phyloP scores from a whole-genome alignment of 345 rosid species.

The Crucihimalaya himalaica region DNA sequence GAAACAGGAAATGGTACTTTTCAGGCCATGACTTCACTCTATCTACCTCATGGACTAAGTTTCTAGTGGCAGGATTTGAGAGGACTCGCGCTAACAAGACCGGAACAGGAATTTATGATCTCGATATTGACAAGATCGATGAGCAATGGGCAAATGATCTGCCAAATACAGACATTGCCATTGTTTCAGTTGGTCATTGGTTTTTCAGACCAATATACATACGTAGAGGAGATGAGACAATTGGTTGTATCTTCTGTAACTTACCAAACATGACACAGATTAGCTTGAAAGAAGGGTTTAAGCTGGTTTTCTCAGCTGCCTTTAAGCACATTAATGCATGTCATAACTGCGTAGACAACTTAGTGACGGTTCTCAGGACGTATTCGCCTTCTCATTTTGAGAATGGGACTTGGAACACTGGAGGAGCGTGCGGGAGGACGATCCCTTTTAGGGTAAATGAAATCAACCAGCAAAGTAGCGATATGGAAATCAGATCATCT shows the following conservation, averaged over 20 bases:
- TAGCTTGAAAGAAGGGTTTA: conserved; percentile 42
- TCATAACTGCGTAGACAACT: conserved; percentile 36
- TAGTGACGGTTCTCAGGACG: conserved; percentile 58
- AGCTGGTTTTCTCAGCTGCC: conserved; percentile 51
- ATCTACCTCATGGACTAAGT: conserved; percentile 58
- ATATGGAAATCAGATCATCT: conserved; percentile 47
- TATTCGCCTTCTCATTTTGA: conserved; percentile 77
- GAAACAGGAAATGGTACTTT: conserved; percentile 62
- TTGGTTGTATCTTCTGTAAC: conserved; percentile 66
- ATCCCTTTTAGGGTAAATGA: conserved; percentile 39
- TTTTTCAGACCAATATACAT: conserved; percentile 63
- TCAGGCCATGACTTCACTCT: conserved; percentile 61
- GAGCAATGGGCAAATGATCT: conserved; percentile 46
- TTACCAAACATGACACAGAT: conserved; percentile 45
- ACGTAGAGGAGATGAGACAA: conserved; percentile 35
- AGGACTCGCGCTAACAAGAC: conserved; percentile 47
- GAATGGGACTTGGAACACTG: conserved; percentile 70
- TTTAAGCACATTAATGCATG: conserved; percentile 50
- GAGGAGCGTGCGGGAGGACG: conserved; percentile 60
- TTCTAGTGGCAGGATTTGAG: conserved; percentile 54
- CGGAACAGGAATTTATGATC: conserved; percentile 42
- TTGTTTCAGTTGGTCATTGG: conserved; percentile 73
- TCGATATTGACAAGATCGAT: conserved; percentile 53
- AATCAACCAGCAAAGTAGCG: conserved; percentile 25
- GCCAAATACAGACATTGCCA: conserved; percentile 47